Evolutionary conservation across 1,139 yeast genomes (phyloP).

Genomic region (Schwanniomyces etchellsii): DNA sequence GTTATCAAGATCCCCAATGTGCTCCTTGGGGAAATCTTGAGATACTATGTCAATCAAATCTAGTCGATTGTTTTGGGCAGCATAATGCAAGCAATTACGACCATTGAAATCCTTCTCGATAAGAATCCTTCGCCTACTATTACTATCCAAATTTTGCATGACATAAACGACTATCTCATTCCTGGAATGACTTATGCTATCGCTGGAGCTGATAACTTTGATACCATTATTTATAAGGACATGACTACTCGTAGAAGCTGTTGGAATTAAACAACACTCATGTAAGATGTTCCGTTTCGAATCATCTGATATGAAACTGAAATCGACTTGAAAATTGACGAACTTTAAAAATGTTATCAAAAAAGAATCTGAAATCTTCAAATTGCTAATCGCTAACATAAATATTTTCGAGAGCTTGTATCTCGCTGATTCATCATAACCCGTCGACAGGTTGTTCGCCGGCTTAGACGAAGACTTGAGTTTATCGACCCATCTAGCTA

Average conservation of each 20-base stretch:
- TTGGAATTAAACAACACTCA: constrained; percentile 41
- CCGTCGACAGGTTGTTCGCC: constrained; percentile 1
- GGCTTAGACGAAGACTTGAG: constrained; percentile 27
- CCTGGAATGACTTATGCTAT: constrained; percentile 37
- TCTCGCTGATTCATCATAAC: not conserved
- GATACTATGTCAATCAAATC: constrained; percentile 48
- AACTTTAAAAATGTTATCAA: constrained; percentile 39
- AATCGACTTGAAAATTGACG: constrained; percentile 39
- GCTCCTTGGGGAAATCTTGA: constrained; percentile 29
- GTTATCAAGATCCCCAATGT: constrained; percentile 54
- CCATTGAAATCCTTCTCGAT: constrained; percentile 61
- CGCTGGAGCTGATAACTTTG: constrained; percentile 36
- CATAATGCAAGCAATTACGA: constrained; percentile 82
- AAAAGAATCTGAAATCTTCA: constrained; percentile 44
- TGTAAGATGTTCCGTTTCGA: constrained; percentile 37
- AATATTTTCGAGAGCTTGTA: constrained; percentile 59
- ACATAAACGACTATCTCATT: constrained; percentile 32
- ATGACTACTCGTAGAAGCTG: constrained; percentile 26
- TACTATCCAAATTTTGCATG: constrained; percentile 17
- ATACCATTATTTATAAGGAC: constrained; percentile 42
- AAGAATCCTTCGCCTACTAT: constrained; percentile 19
- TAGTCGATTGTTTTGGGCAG: constrained; percentile 62
- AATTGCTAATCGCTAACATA: constrained; percentile 52
- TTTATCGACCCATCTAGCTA: constrained; percentile 48
- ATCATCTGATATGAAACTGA: constrained; percentile 31